Base-by-base conservation (phyloP, 1,284 basidiomycete genomes). In the Porodaedalea pini region DNA sequence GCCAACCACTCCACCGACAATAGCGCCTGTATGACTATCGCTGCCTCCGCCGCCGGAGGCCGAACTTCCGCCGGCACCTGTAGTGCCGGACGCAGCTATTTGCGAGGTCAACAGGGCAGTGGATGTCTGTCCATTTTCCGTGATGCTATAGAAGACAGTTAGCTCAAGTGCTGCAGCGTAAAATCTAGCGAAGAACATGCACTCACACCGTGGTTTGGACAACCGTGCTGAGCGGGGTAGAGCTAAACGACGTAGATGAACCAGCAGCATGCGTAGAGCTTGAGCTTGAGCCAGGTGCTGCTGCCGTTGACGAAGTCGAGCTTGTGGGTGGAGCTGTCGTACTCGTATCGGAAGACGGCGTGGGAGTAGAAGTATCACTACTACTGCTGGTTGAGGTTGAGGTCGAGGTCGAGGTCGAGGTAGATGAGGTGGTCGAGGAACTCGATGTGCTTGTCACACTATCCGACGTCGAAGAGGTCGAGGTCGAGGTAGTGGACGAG, bases 1-100 rank as follows among this genome's bases (percentile, higher is more conserved):
- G 2, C 68, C 68, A 2, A 70, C 66, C 2, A 67, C 67, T n/a
- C 68, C 68, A 10, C 68, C 68, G 4, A 61, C 65, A 41, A 70
- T 69, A 1, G 67, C 65, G 23, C 67, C 68, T 5, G 63, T 58
- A 49, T 65, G 55, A 13, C 32, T 51, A 25, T 50, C 32, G 21
- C 31, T 34, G n/a, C n/a, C n/a, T n/a, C 32, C 19, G 27, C 13
- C 19, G 17, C 19, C 45, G 37, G 52, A 55, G 2, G 10, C 8
- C 21, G 51, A n/a, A 3, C 34, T 23, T 10, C 31, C 19, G 15
- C 44, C 44, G 4, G 34, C 31, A 29, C 23, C 32, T 11, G 47
- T 17, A 23, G 54, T 56, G 23, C 34, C 10, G 15, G 58, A 27
- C 25, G 50, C n/a, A n/a, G n/a, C 25, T 19, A 37, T 23, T 7